Conservation (phyloP, 495 filamentous ascomycete genomes). For the Annulohypoxylon maeteangense region DNA sequence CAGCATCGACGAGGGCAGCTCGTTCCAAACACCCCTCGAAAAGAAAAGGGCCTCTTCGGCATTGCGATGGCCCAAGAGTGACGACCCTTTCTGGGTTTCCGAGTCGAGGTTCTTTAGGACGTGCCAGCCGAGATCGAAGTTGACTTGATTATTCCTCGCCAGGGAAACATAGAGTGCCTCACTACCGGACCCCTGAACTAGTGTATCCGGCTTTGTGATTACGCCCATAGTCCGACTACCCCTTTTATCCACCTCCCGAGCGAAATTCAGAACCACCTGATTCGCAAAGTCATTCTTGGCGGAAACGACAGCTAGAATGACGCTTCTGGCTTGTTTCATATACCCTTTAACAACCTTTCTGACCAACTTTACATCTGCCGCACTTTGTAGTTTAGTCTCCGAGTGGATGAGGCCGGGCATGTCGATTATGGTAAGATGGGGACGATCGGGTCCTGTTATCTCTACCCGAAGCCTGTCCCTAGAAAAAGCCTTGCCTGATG, state of each 20-base stretch:
- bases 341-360: constrained; percentile 62
- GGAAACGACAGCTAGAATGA: constrained; percentile 69
- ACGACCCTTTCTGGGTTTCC: constrained; percentile 50
- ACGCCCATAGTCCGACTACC: constrained; percentile 63
- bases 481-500: constrained; percentile 57
- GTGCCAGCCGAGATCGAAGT: constrained; percentile 71
- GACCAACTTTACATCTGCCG: constrained; percentile 62
- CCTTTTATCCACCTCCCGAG: constrained; percentile 53
- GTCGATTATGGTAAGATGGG: constrained; percentile 72
- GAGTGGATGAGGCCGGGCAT: constrained; percentile 68
- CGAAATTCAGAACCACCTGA: constrained; percentile 60
- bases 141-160: constrained; percentile 62
- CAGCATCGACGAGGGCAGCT: constrained; percentile 33
- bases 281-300: constrained; percentile 62
- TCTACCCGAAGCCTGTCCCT: constrained; percentile 71
- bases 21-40: constrained; percentile 58
- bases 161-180: constrained; percentile 42
- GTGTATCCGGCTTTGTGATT: constrained; percentile 46
- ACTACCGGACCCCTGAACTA: constrained; percentile 36
- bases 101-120: constrained; percentile 67
- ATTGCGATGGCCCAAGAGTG: constrained; percentile 50
- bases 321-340: constrained; percentile 64
- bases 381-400: constrained; percentile 52
- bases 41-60: constrained; percentile 53
- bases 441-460: constrained; percentile 66